Evolutionary conservation across 768 basidiomycete species (phyloP).

Genomic region (Hericium alpestre): DNA sequence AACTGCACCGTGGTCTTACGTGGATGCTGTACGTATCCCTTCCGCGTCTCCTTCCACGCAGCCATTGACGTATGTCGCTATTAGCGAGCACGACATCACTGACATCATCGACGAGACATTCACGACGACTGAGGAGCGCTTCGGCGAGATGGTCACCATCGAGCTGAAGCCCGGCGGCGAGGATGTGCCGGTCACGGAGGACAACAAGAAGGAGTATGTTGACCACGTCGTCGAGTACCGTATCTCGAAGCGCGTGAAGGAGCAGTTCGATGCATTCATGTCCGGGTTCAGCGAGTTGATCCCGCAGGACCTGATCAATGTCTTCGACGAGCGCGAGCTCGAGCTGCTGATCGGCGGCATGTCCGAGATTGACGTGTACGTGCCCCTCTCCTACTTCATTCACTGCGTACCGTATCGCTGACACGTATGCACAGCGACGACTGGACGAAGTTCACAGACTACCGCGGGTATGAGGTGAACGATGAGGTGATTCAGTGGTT

Average conservation of each 20-base stretch:
- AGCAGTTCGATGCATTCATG: constrained; percentile 99
- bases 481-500: constrained; percentile 99
- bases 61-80: constrained; percentile 6
- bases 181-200: constrained; percentile 82
- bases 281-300: constrained; percentile 99
- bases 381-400: constrained; percentile 13
- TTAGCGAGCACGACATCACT: constrained; percentile 93
- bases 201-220: constrained; percentile 99
- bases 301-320: constrained; percentile 93
- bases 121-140: constrained; percentile 92
- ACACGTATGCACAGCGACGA: constrained; percentile 52
- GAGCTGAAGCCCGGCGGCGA: constrained; percentile 86
- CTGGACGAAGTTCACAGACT: constrained; percentile 99
- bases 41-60: neutral
- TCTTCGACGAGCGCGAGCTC: constrained; percentile 96
- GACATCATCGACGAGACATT: constrained; percentile 98
- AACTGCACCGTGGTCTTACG: constrained; percentile 86
- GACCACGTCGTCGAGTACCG: constrained; percentile 92
- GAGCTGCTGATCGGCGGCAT: constrained; percentile 97
- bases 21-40: constrained; percentile 86
- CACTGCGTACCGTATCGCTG: neutral
- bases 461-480: constrained; percentile 90
- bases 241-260: constrained; percentile 93
- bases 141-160: constrained; percentile 95
- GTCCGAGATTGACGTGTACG: constrained; percentile 98